A percentile compares a stretch with the other conserved stretches of the same genome.
These are phyloP conservation scores for Debaryomyces hansenii DNA, from an alignment of 805 yeast genomes.

Conservation along the genomic window DNA sequence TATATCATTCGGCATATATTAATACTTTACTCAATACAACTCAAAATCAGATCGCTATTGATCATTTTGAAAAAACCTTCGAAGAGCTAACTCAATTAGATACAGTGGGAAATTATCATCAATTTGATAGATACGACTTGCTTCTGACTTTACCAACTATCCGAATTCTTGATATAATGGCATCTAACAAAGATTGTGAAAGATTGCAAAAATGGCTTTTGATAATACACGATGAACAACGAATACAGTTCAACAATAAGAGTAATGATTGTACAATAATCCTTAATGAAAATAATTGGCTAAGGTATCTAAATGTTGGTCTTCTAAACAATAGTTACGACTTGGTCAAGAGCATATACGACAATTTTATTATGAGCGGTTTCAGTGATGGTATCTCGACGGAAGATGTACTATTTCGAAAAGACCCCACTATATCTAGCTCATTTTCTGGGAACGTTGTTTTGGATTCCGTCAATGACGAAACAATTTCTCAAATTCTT, in stretches of 20 bases:
- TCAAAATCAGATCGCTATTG: slow-evolving; percentile 24
- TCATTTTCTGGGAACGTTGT: neutral
- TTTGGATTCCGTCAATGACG: slow-evolving; percentile 20
- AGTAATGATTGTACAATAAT: neutral
- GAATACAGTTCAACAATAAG: neutral
- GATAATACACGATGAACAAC: slow-evolving; percentile 6
- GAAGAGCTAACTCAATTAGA: neutral
- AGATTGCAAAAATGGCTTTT: slow-evolving; percentile 14
- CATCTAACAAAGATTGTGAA: slow-evolving; percentile 21
- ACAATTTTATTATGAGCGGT: slow-evolving; percentile 28
- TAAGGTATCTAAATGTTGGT: slow-evolving; percentile 21
- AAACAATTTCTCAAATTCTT: slow-evolving; percentile 24
- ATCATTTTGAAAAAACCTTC: slow-evolving; percentile 11
- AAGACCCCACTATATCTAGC: slow-evolving; percentile 3
- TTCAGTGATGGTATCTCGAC: slow-evolving; percentile 18
- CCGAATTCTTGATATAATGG: slow-evolving; percentile 15
- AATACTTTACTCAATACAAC: slow-evolving; percentile 21
- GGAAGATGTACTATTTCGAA: slow-evolving; percentile 22
- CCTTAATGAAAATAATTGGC: slow-evolving; percentile 19
- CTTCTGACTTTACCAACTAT: slow-evolving; percentile 16
- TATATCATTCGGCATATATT: slow-evolving; percentile 23
- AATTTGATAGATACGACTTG: neutral
- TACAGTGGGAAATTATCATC: neutral
- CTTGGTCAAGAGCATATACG: slow-evolving; percentile 28
- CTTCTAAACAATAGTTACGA: slow-evolving; percentile 24